These are phyloP conservation scores for Hericium coralloides DNA, from an alignment of 768 basidiomycete genomes.

Conservation along the genomic window DNA sequence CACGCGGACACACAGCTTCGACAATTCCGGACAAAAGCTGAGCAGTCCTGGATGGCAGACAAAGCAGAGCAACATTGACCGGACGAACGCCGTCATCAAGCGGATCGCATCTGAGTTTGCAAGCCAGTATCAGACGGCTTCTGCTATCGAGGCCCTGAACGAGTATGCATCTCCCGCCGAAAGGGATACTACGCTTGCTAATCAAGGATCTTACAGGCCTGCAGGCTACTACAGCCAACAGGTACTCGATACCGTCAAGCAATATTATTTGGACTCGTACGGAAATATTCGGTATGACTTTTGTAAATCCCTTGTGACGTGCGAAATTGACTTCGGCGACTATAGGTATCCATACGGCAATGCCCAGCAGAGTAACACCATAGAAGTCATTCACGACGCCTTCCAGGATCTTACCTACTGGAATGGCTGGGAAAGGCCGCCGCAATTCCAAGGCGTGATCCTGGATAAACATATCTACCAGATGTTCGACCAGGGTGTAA, in stretches of 20 bases:
- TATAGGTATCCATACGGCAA: constrained; percentile 34
- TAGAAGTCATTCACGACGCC: constrained; percentile 69
- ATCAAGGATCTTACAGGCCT: constrained; percentile 40
- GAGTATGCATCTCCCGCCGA: constrained; percentile 38
- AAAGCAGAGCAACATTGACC: constrained; percentile 52
- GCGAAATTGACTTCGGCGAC: constrained; percentile 6
- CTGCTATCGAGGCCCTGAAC: constrained; percentile 69
- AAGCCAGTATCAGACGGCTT: constrained; percentile 42
- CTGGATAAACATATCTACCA: constrained; percentile 80
- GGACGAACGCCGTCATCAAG: constrained; percentile 59
- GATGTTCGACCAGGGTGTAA: constrained; percentile 53
- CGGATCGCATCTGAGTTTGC: constrained; percentile 52
- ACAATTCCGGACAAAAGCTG: constrained; percentile 69
- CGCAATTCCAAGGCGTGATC: constrained; percentile 52
- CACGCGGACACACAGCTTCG: constrained; percentile 39
- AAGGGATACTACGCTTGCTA: not conserved
- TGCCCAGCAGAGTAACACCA: constrained; percentile 41
- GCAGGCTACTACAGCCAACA: constrained; percentile 54
- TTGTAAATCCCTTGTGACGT: too few species aligned
- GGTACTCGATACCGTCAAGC: constrained; percentile 38
- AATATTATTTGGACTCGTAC: constrained; percentile 73
- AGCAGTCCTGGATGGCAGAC: constrained; percentile 63
- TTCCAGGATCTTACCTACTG: constrained; percentile 71
- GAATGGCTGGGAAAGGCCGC: constrained; percentile 49
- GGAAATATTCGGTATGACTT: constrained; percentile 53